These are phyloP conservation scores for Blastobotrys aristatus DNA, from an alignment of 1,139 yeast genomes.

Conservation along the genomic window DNA sequence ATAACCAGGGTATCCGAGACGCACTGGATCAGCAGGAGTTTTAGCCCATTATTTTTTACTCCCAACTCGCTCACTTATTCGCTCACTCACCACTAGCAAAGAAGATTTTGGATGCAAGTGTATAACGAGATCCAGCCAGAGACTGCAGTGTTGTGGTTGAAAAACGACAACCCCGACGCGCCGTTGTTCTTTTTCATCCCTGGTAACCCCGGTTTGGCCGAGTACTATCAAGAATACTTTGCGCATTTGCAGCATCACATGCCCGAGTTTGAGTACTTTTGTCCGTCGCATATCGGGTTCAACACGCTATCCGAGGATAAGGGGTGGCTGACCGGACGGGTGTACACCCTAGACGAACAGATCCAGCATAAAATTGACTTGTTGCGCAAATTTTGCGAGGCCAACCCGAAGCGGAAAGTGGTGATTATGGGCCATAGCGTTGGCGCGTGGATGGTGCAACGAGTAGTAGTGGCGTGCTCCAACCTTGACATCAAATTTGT, in stretches of 20 bases:
- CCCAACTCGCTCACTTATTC: background rate
- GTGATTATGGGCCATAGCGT: conserved; percentile 57
- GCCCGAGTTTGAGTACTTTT: conserved; percentile 47
- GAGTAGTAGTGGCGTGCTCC: conserved; percentile 37
- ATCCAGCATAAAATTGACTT: conserved; percentile 36
- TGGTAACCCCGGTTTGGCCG: conserved; percentile 64
- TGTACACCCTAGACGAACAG: conserved; percentile 46
- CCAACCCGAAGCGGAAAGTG: conserved; percentile 33
- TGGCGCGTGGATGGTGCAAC: conserved; percentile 54
- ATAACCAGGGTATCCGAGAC: conserved; percentile 38
- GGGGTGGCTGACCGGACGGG: conserved; percentile 25
- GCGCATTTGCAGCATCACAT: conserved; percentile 40
- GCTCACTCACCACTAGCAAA: background rate
- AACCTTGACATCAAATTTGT: conserved; percentile 34
- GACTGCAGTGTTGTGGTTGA: conserved; percentile 22
- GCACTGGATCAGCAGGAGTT: conserved; percentile 29
- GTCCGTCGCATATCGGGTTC: conserved; percentile 55
- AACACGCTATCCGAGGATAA: conserved; percentile 22
- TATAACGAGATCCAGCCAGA: conserved; percentile 4
- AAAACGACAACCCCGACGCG: conserved; percentile 17
- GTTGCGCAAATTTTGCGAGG: conserved; percentile 14
- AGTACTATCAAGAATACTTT: conserved; percentile 51
- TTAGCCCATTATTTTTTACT: background rate
- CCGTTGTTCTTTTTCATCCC: conserved; percentile 53
- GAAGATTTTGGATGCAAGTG: background rate